Evolutionary conservation across 2,329 filamentous ascomycete genomes (phyloP), one percentile per base, ranked within the genome.

Genomic region (Coleophoma crateriformis): DNA sequence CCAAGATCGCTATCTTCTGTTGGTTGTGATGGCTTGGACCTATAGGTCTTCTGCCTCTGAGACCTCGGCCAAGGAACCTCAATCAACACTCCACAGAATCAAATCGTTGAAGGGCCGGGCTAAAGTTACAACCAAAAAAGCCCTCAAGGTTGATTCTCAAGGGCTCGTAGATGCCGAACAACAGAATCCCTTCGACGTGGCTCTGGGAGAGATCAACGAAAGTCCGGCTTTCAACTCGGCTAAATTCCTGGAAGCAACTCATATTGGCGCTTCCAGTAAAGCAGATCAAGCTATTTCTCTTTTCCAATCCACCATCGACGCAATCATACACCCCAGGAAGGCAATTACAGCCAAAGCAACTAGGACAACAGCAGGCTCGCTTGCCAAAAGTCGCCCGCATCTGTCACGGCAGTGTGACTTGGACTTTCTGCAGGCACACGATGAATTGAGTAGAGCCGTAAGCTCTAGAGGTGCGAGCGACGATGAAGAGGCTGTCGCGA

Each of bases 321-420:
- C 51, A n/a, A 44, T 59, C n/a, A 45, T 49, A n/a, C 40, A 58
- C 42, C 54, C 57, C 4, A 58, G 56, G 38, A 40, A 47, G 32
- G 45, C 58, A n/a, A 51, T 56, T 32, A 59, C 54, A 33, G 44
- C 47, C 12, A 47, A 46, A 33, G 54, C 53, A 22, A 57, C 54
- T 12, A 49, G 43, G 15, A 55, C 54, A n/a, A 53, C 58, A 8
- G 58, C 57, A 6, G 45, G 50, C 1, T 55, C 50, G 15, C 27
- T 61, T 42, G 57, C 58, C 11, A 55, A 59, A 27, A 55, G 55
- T 40, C 50, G 48, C 2, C 53, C 53, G 12, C 64, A 67, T 41
- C 51, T 68, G 7, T 60, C 68, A 4, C 63, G 67, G 44, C 61
- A 66, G 10, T 57, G 64, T 15, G 64, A 70, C 13, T 60, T 70